Percentiles rank a stretch among this genome's conserved stretches.
Evolutionary conservation across 176 grass and related monocot genomes (phyloP).

Genomic region (maize (Zea mays)): Zm-B73-REFERENCE-NAM-5.0 NC_050100.1:52123501-52124000

Average conservation of each 20-base stretch:
- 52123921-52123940: neutral
- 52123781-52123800: conserved; percentile 91
- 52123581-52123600: conserved; percentile 55
- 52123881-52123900: conserved; percentile 81
- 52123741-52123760: conserved; percentile 95
- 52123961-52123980: neutral
- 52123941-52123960: neutral
- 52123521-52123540: conserved; percentile 95
- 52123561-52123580: conserved; percentile 90
- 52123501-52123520: conserved; percentile 81
- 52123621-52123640: conserved; percentile 70
- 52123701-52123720: conserved; percentile 99
- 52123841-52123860: conserved; percentile 58
- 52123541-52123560: conserved; percentile 93
- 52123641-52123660: conserved; percentile 90
- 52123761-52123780: conserved; percentile 79
- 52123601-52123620: conserved; percentile 62
- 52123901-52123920: conserved; percentile 66
- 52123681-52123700: conserved; percentile 79
- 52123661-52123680: conserved; percentile 80
- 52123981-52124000: conserved; percentile 7
- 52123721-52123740: conserved; percentile 86
- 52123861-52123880: conserved; percentile 58
- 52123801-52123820: conserved; percentile 59
- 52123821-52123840: conserved; percentile 67